phyloP scores from a whole-genome alignment of 805 yeast genomes.

The Tetrapisispora namnaoensis region DNA sequence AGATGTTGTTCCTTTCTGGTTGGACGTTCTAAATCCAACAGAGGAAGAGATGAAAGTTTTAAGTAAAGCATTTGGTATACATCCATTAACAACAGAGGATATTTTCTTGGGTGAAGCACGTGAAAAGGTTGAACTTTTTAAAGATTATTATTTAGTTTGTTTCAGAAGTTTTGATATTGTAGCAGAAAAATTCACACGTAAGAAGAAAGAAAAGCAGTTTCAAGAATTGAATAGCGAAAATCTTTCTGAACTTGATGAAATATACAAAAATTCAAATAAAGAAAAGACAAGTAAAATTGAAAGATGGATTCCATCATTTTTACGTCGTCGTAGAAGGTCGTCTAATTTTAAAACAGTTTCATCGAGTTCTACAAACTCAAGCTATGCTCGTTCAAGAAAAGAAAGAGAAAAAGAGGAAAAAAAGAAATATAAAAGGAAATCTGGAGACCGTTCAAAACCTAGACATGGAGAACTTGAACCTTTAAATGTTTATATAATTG shows the following conservation, averaged over 20 bases:
- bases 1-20: slow-evolving; percentile 73
- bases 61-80: slow-evolving; percentile 86
- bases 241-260: background rate
- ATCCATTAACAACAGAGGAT: slow-evolving; percentile 94
- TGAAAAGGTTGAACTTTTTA: slow-evolving; percentile 89
- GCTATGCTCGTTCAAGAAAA: slow-evolving; percentile 17
- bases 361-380: slow-evolving; percentile 4
- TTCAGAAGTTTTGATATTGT: slow-evolving; percentile 78
- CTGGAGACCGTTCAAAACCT: slow-evolving; percentile 37
- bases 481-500: slow-evolving; percentile 84
- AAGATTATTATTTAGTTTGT: slow-evolving; percentile 84
- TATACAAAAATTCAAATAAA: background rate
- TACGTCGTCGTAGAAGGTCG: slow-evolving; percentile 1
- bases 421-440: slow-evolving; percentile 33
- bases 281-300: slow-evolving; percentile 2
- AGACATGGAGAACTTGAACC: slow-evolving; percentile 63
- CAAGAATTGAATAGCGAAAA: slow-evolving; percentile 2
- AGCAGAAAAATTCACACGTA: slow-evolving; percentile 53
- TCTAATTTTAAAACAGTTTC: slow-evolving; percentile 1
- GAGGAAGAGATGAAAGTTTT: slow-evolving; percentile 94
- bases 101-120: slow-evolving; percentile 87
- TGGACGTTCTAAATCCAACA: slow-evolving; percentile 84
- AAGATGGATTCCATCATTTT: background rate
- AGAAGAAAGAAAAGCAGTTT: slow-evolving; percentile 34
- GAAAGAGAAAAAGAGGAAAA: slow-evolving; percentile 28